Conservation (phyloP, 2,329 filamentous ascomycete genomes). For the Penicillium frequentans region DNA sequence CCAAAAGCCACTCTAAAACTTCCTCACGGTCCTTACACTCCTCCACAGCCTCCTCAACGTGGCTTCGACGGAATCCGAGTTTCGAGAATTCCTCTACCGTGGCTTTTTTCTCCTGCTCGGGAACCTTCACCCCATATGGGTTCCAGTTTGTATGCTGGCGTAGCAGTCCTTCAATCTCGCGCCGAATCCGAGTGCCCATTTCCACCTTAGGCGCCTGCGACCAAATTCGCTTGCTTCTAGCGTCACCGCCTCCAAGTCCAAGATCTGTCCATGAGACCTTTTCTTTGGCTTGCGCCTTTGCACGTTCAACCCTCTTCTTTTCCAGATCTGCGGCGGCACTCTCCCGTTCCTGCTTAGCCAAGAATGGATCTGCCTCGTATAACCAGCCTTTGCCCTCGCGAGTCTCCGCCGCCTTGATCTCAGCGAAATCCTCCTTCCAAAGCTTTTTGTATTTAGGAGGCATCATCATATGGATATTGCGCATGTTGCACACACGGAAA, state of each 20-base stretch:
- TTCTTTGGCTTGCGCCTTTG: constrained; percentile 60
- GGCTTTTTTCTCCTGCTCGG: constrained; percentile 54
- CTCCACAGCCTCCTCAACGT: constrained; percentile 81
- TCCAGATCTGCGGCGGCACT: constrained; percentile 72
- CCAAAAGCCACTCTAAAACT: constrained; percentile 90
- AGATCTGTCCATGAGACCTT: constrained; percentile 65
- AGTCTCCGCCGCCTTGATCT: constrained; percentile 77
- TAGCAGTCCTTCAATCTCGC: constrained; percentile 76
- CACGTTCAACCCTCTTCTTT: constrained; percentile 74
- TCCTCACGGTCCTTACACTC: constrained; percentile 92
- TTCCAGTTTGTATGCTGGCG: constrained; percentile 85
- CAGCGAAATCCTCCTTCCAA: constrained; percentile 85
- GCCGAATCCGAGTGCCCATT: constrained; percentile 79
- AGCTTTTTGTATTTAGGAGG: constrained; percentile 85
- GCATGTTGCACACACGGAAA: constrained; percentile 90
- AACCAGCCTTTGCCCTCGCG: constrained; percentile 78
- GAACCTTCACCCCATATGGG: constrained; percentile 68
- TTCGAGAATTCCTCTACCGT: constrained; percentile 72
- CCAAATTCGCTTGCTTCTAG: constrained; percentile 69
- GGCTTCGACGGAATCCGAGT: constrained; percentile 86
- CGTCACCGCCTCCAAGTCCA: constrained; percentile 41
- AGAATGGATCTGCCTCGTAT: constrained; percentile 95
- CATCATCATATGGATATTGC: constrained; percentile 91
- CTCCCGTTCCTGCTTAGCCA: constrained; percentile 74
- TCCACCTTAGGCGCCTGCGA: constrained; percentile 84